Percentiles rank a stretch among this genome's conserved stretches.
phyloP scores from a whole-genome alignment of 2,329 filamentous ascomycete species.

The Nigrospora sphaerica region DNA sequence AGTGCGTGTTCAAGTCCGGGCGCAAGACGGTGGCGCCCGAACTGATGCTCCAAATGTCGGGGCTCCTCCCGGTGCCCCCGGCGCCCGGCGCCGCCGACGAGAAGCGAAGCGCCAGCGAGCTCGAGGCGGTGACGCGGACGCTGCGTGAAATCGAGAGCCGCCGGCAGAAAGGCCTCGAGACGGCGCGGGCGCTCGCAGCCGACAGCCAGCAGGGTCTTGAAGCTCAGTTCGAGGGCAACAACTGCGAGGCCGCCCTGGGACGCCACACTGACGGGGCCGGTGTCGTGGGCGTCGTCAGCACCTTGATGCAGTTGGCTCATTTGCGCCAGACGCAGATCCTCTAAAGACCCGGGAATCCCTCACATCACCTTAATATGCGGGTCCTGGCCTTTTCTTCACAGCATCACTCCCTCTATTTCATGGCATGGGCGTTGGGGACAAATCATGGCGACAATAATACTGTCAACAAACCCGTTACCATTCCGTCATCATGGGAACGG shows the following conservation, averaged over 20 bases:
- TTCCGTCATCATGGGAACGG: too few species aligned
- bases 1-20: conserved; percentile 54
- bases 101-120: conserved; percentile 4
- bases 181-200: conserved; percentile 18
- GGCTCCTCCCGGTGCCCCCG: conserved; percentile 43
- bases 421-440: too few species aligned
- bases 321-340: conserved; percentile 20
- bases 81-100: neutral
- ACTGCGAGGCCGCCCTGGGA: conserved; percentile 25
- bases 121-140: conserved; percentile 8
- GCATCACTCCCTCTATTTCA: too few species aligned
- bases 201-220: conserved; percentile 21
- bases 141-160: conserved; percentile 24
- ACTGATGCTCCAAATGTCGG: conserved; percentile 49
- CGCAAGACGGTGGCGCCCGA: conserved; percentile 61
- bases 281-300: conserved; percentile 24
- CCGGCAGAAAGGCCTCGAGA: conserved; percentile 23
- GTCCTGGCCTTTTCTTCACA: too few species aligned
- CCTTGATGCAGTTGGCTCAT: conserved; percentile 23
- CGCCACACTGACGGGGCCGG: conserved; percentile 27
- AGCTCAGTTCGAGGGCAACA: conserved; percentile 17
- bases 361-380: too few species aligned
- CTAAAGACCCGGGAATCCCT: conserved; percentile 6
- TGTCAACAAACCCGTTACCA: too few species aligned
- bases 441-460: too few species aligned